Evolutionary conservation across 2,329 filamentous ascomycete genomes (phyloP).

Genomic region (Fusarium nisikadoi): DNA sequence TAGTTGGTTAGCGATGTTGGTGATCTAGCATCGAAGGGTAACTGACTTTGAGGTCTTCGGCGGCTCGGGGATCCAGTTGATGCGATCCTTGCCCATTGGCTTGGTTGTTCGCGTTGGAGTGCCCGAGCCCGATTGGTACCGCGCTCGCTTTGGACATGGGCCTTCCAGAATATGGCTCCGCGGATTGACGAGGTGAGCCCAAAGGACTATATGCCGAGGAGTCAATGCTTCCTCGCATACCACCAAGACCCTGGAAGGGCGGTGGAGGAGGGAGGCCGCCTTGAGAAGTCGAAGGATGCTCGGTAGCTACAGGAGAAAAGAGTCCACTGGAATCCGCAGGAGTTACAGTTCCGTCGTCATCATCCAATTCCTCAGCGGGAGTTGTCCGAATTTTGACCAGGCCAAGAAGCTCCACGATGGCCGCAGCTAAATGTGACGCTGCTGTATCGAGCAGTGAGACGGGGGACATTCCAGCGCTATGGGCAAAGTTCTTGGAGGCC

Average conservation of each 20-base stretch:
- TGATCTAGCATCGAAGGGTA: not conserved
- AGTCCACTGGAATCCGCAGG: conserved; percentile 76
- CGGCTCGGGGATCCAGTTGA: conserved; percentile 52
- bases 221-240: conserved; percentile 68
- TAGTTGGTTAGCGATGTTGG: conserved; percentile 2
- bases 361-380: conserved; percentile 78
- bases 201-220: conserved; percentile 81
- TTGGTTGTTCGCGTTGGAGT: conserved; percentile 49
- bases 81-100: conserved; percentile 54
- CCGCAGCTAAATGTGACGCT: conserved; percentile 86
- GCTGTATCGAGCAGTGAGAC: conserved; percentile 95
- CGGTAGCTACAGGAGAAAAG: conserved; percentile 68
- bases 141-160: conserved; percentile 43
- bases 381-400: conserved; percentile 85
- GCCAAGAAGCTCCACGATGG: conserved; percentile 86
- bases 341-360: conserved; percentile 73
- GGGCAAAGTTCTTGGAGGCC: conserved; percentile 89
- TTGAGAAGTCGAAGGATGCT: conserved; percentile 47
- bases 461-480: conserved; percentile 84
- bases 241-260: conserved; percentile 68
- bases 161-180: conserved; percentile 54
- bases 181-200: conserved; percentile 72
- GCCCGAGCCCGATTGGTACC: conserved; percentile 53
- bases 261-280: conserved; percentile 62
- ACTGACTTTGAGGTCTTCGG: conserved; percentile 62